Percentiles rank a stretch among this genome's conserved stretches.
Conservation (phyloP, 768 basidiomycete species). For the Rhodotorula toruloides region DNA sequence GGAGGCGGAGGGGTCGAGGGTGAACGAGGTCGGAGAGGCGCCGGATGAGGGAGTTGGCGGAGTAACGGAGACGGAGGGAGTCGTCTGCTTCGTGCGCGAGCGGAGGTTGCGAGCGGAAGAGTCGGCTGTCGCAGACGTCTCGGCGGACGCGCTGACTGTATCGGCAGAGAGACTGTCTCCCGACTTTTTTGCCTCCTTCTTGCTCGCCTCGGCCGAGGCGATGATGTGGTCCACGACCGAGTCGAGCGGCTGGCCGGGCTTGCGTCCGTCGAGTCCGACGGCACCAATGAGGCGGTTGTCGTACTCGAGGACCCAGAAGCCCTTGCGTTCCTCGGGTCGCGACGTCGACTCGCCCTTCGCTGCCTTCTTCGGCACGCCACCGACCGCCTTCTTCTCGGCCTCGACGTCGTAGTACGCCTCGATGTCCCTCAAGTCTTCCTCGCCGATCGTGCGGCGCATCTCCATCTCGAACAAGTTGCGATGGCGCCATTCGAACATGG, state of each 20-base stretch:
- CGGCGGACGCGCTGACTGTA: not conserved
- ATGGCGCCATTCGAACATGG: slow-evolving; percentile 31
- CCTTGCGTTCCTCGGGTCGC: slow-evolving; percentile 11
- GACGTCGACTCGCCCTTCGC: not conserved
- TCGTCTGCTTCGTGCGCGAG: not conserved
- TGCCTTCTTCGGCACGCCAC: not conserved
- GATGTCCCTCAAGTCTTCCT: slow-evolving; percentile 31
- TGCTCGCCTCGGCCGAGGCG: not conserved
- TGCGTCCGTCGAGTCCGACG: slow-evolving; percentile 23
- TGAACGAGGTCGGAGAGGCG: slow-evolving; percentile 1
- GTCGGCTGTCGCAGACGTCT: not conserved
- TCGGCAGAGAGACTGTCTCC: not conserved
- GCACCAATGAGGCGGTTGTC: slow-evolving; percentile 33
- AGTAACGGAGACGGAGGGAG: slow-evolving; percentile 22
- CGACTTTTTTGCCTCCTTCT: not conserved
- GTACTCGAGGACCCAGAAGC: slow-evolving; percentile 38
- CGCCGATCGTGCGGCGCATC: slow-evolving; percentile 35
- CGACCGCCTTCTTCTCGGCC: not conserved
- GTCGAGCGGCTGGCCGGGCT: slow-evolving; percentile 29
- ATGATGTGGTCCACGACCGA: slow-evolving; percentile 19
- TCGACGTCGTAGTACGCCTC: slow-evolving; percentile 23
- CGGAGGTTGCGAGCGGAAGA: slow-evolving; percentile 4
- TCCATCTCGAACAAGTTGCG: slow-evolving; percentile 29
- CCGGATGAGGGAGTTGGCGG: slow-evolving; percentile 16
- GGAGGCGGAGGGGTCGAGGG: slow-evolving; percentile 13